These are phyloP conservation scores for Handroanthus guayacan DNA, from an alignment of 257 asterid genomes.

Conservation along the genomic window DNA sequence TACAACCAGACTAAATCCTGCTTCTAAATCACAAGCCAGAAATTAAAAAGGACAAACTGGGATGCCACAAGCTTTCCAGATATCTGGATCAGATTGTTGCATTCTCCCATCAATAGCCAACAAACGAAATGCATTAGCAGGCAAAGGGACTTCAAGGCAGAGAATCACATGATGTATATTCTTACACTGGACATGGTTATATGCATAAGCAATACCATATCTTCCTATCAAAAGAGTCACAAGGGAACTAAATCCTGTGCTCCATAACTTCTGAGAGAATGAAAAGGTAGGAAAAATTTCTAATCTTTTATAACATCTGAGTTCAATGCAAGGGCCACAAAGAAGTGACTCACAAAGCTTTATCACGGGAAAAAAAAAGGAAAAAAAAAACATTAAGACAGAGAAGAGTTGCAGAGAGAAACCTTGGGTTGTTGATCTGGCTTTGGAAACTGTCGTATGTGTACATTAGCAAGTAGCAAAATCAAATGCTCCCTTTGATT, in stretches of 20 bases:
- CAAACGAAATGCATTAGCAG: slow-evolving; percentile 7
- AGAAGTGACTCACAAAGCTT: slow-evolving; percentile 11
- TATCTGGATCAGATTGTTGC: not conserved
- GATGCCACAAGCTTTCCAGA: not conserved
- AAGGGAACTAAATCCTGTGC: not conserved
- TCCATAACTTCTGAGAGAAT: slow-evolving; percentile 24
- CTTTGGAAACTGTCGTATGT: slow-evolving; percentile 95
- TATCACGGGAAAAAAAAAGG: not conserved
- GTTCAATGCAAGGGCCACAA: slow-evolving; percentile 12
- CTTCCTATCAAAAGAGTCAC: slow-evolving; percentile 12
- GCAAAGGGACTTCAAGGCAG: not conserved
- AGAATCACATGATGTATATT: slow-evolving; percentile 6
- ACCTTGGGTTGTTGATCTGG: slow-evolving; percentile 99
- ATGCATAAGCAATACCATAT: slow-evolving; percentile 2
- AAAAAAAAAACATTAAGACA: not conserved
- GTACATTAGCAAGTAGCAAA: slow-evolving; percentile 96
- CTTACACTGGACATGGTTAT: not conserved
- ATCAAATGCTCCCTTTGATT: slow-evolving; percentile 99
- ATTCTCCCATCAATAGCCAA: not conserved
- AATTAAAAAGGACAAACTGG: not conserved
- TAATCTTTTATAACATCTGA: not conserved
- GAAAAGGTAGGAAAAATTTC: slow-evolving; percentile 14
- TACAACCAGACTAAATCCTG: not conserved
- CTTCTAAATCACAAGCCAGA: not conserved
- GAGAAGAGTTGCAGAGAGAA: slow-evolving; percentile 36